Conservation (phyloP, 1,139 yeast species). For the Barnettozyma hawaiiensis region DNA sequence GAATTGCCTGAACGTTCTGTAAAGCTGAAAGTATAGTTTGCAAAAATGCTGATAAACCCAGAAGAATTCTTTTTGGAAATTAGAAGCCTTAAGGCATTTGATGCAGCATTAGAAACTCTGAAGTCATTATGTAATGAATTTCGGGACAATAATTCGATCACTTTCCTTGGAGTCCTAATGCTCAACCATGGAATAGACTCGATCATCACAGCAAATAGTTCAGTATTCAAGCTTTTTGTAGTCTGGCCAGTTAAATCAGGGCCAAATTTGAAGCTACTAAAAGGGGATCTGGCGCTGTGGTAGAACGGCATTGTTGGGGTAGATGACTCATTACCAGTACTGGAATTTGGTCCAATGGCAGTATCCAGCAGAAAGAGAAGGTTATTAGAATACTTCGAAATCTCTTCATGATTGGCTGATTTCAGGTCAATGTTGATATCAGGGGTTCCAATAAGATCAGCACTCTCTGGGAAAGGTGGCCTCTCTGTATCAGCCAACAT, state of each 20-base stretch:
- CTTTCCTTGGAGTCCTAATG: slow-evolving; percentile 44
- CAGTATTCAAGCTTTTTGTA: slow-evolving; percentile 37
- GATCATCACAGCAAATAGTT: slow-evolving; percentile 63
- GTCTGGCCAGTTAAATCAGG: slow-evolving; percentile 33
- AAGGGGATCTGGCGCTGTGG: slow-evolving; percentile 33
- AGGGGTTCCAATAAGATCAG: slow-evolving; percentile 38
- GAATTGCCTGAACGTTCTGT: slow-evolving; percentile 59
- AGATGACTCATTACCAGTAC: slow-evolving; percentile 18
- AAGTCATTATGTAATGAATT: slow-evolving; percentile 67
- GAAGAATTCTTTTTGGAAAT: slow-evolving; percentile 71
- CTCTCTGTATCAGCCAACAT: slow-evolving; percentile 60
- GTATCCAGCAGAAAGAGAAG: slow-evolving; percentile 57
- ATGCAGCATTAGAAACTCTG: slow-evolving; percentile 57
- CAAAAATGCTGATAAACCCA: slow-evolving; percentile 63
- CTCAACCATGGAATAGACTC: slow-evolving; percentile 69
- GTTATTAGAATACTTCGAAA: slow-evolving; percentile 56
- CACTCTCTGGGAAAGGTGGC: slow-evolving; percentile 72
- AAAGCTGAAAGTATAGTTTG: slow-evolving; percentile 74
- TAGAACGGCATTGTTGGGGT: slow-evolving; percentile 32
- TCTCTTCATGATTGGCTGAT: slow-evolving; percentile 64
- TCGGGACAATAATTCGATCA: slow-evolving; percentile 69
- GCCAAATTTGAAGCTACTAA: slow-evolving; percentile 47
- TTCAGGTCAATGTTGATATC: slow-evolving; percentile 32
- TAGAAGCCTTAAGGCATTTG: slow-evolving; percentile 55
- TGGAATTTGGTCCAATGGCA: slow-evolving; percentile 46